Conservation (phyloP, 1,139 yeast species). For the Debaryomyces fabryi region DNA sequence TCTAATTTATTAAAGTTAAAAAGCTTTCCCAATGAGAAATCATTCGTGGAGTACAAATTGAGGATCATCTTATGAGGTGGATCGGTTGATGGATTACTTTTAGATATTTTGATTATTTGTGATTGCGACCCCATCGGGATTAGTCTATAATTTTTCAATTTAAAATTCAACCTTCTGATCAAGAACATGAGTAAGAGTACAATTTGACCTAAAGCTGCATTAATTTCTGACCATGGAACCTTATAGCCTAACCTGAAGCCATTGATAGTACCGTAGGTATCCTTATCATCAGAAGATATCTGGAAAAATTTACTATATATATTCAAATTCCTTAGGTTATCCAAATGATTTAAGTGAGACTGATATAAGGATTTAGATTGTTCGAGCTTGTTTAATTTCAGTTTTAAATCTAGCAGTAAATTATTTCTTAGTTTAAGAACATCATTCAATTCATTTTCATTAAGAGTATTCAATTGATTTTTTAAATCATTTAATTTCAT, state of each 20-base stretch:
- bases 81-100: conserved; percentile 8
- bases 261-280: conserved; percentile 85
- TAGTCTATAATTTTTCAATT: conserved; percentile 61
- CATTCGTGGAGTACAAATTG: conserved; percentile 65
- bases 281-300: conserved; percentile 68
- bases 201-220: conserved; percentile 90
- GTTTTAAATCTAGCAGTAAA: conserved; percentile 51
- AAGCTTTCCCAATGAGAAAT: conserved; percentile 66
- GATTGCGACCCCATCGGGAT: conserved; percentile 88
- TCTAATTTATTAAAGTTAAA: conserved; percentile 74
- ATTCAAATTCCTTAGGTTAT: conserved; percentile 70
- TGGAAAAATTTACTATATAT: conserved; percentile 81
- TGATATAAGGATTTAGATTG: conserved; percentile 66
- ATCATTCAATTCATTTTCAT: conserved; percentile 43
- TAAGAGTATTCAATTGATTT: conserved; percentile 41
- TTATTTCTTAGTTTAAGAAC: conserved; percentile 52
- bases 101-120: conserved; percentile 59
- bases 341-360: conserved; percentile 63
- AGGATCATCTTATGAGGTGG: conserved; percentile 29
- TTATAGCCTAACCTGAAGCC: conserved; percentile 75
- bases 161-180: conserved; percentile 56
- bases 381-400: conserved; percentile 55
- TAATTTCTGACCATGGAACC: conserved; percentile 89
- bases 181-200: conserved; percentile 70
- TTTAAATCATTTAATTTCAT: conserved; percentile 40